phyloP scores from a whole-genome alignment of 805 yeast species.

The Lipomyces chichibuensis region DNA sequence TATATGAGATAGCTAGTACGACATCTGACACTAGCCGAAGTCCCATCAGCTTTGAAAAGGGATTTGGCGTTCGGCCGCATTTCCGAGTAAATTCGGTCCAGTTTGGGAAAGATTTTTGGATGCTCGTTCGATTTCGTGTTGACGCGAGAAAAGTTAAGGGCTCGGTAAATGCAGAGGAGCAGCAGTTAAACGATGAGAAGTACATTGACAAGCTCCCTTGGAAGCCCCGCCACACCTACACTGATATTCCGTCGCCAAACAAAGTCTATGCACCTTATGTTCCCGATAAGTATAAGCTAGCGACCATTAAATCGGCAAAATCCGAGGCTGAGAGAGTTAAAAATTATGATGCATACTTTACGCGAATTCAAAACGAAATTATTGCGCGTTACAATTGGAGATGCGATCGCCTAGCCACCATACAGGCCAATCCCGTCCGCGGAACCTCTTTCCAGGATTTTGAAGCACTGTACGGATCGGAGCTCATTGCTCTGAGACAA shows the following conservation, averaged over 20 bases:
- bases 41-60: constrained; percentile 1
- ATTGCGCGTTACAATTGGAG: not conserved
- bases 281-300: not conserved
- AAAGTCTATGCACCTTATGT: not conserved
- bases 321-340: not conserved
- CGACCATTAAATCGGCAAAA: not conserved
- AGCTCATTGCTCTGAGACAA: not conserved
- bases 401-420: not conserved
- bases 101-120: not conserved
- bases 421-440: not conserved
- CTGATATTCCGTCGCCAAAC: not conserved
- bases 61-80: not conserved
- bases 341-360: not conserved
- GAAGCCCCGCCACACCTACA: not conserved
- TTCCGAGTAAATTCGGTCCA: not conserved
- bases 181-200: not conserved
- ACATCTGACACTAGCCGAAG: not conserved
- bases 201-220: not conserved
- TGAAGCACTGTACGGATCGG: not conserved
- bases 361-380: not conserved
- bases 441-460: not conserved
- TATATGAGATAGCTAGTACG: not conserved
- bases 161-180: not conserved
- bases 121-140: constrained; percentile 2
- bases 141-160: not conserved